Conservation (phyloP, 169 alveolate species). For the Eimeria praecox region DNA sequence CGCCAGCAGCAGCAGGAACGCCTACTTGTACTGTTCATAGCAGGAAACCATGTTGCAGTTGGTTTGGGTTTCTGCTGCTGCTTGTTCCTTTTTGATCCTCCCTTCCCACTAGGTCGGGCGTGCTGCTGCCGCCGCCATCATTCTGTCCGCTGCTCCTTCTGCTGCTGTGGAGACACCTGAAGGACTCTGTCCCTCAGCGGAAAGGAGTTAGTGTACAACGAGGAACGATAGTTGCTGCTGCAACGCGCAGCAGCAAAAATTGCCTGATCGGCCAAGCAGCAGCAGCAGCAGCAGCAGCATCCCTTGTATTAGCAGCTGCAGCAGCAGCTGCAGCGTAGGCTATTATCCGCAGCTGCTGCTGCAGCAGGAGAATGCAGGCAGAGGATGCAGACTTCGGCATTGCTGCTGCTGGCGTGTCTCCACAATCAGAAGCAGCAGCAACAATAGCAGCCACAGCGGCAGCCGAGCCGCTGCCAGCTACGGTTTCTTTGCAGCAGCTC, state of each 20-base stretch:
- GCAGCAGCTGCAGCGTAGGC: neutral
- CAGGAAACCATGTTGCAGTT: neutral
- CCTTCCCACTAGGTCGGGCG: no score
- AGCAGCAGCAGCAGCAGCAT: neutral
- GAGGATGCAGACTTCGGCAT: neutral
- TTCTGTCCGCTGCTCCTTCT: neutral
- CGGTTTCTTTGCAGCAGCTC: slow-evolving; percentile 27
- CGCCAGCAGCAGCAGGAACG: neutral
- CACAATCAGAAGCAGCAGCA: neutral
- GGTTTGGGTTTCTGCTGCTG: no score
- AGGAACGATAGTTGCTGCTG: neutral
- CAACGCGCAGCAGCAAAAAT: neutral
- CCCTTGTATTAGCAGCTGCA: neutral
- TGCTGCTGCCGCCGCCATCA: no score
- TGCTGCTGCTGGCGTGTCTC: slow-evolving; percentile 11
- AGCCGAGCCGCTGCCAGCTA: slow-evolving; percentile 35
- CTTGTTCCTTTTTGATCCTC: no score
- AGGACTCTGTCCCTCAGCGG: neutral
- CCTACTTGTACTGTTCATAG: neutral
- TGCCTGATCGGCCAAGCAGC: neutral
- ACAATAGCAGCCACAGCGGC: slow-evolving; percentile 13
- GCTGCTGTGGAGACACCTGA: neutral
- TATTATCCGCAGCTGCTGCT: neutral
- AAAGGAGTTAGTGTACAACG: neutral
- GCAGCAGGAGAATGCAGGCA: slow-evolving; percentile 25